A percentile compares a stretch with the other conserved stretches of the same genome.
Conservation (phyloP, 441 rosid genomes). For the Gossypium davidsonii region DNA sequence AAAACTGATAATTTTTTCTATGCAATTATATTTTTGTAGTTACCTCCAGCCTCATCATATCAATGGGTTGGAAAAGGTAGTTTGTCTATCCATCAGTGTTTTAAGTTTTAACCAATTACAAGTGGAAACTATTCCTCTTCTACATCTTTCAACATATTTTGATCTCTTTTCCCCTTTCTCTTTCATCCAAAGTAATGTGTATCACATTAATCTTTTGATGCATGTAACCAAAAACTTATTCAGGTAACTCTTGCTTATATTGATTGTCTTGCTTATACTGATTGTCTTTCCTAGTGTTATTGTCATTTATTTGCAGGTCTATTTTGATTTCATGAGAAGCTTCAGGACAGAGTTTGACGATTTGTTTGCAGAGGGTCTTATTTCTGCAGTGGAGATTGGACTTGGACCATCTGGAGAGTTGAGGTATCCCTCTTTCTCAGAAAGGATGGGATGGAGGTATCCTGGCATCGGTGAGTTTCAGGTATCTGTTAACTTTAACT, state of each 20-base stretch:
- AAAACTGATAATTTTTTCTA: neutral
- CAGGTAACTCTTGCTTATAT: neutral
- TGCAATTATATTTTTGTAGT: neutral
- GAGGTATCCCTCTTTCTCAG: constrained; percentile 62
- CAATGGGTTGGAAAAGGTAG: neutral
- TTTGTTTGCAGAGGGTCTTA: constrained; percentile 49
- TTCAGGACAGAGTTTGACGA: constrained; percentile 68
- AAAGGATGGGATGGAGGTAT: constrained; percentile 68
- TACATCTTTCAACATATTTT: neutral
- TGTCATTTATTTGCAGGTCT: constrained; percentile 36
- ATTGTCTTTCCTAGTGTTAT: constrained; percentile 13
- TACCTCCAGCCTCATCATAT: neutral
- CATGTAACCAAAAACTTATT: neutral
- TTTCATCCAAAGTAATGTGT: neutral
- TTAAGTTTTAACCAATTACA: neutral
- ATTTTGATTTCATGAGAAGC: constrained; percentile 81
- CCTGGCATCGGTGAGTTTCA: constrained; percentile 83
- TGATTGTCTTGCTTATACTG: constrained; percentile 7
- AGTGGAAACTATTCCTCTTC: neutral
- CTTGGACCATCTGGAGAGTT: constrained; percentile 71
- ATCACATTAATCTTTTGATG: neutral
- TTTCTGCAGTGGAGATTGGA: constrained; percentile 64
- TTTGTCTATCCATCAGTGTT: neutral
- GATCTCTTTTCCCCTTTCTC: neutral
- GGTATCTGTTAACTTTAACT: constrained; percentile 34